Base-by-base conservation (phyloP, 2,329 filamentous ascomycete genomes). In the Arthrobotrys sinensis region DNA sequence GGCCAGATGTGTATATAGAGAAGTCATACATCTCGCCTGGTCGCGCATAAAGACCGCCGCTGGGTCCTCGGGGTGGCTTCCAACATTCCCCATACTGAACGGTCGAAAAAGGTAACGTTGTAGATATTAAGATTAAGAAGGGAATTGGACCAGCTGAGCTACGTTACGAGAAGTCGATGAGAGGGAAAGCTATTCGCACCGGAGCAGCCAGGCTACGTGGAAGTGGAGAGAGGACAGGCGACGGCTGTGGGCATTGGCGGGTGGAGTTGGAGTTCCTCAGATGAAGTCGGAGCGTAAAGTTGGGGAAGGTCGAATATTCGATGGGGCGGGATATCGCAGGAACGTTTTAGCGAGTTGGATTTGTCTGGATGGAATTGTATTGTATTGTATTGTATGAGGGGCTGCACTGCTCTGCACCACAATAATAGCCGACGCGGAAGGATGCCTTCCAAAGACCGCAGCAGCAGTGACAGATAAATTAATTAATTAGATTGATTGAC, bases 1-100 rank as follows among this genome's bases (percentile, higher is more conserved):
- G 50, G 19, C 19, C 7, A 16, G 68, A 62, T n/a, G 75, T 66
- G 79, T 68, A 76, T 73, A 16, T 24, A 64, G 80, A 76, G 79
- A 68, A 79, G 82, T 86, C 91, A 84, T 88, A 98, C 96, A 90
- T 88, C 94, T 91, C 84, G 90, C 93, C 87, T 97, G 96, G 84
- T 99, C 96, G 86, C 92, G 92, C 84, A 98, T 87, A 85, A 92
- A 96, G 84, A 98, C 87, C 82, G 90, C 86, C 82, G 90, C 88
- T 84, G 90, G 92, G 83, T 97, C 94, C 82, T 97, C 94, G 83
- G 91, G 90, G 85, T 91, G 92, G 88, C 94, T 97, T 85, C 90
- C 91, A 85, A 97, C 91, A 87, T 92, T 94, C 84, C 96, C 96
- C 96, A 99, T 99, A 36, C n/a, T 69, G 45, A 16, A 16, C 7